Evolutionary conservation across 257 asterid species (phyloP).

Genomic region (Mentha longifolia): DNA sequence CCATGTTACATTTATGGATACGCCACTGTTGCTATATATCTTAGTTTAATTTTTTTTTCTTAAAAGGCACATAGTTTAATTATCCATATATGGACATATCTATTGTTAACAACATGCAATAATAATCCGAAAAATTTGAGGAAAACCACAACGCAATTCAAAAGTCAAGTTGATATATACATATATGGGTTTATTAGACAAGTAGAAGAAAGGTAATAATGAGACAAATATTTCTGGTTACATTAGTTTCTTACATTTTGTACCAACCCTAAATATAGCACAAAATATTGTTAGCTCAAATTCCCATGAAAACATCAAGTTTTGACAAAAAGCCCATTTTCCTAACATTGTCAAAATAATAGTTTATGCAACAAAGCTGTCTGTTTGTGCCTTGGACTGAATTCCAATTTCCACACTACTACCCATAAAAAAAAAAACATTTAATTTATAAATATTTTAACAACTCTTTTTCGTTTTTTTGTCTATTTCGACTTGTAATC

Average conservation of each 20-base stretch:
- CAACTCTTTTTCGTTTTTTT: slow-evolving; percentile 23
- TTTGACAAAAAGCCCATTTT: slow-evolving; percentile 39
- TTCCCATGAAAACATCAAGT: slow-evolving; percentile 30
- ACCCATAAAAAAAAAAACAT: slow-evolving; percentile 1
- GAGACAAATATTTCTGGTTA: slow-evolving; percentile 34
- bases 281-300: slow-evolving; percentile 22
- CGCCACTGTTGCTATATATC: too few species aligned
- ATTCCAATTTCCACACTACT: slow-evolving; percentile 36
- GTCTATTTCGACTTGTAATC: slow-evolving; percentile 39
- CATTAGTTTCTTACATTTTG: slow-evolving; percentile 32
- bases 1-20: too few species aligned
- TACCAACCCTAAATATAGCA: not conserved
- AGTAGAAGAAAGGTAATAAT: not conserved
- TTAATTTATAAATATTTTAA: slow-evolving; percentile 13
- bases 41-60: too few species aligned
- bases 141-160: not conserved
- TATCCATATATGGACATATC: not conserved
- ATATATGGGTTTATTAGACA: slow-evolving; percentile 21
- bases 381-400: slow-evolving; percentile 50
- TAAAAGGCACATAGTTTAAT: too few species aligned
- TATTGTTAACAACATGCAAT: too few species aligned
- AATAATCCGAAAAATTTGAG: not conserved
- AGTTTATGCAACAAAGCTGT: slow-evolving; percentile 35
- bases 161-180: not conserved
- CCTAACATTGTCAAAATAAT: slow-evolving; percentile 35